These are phyloP conservation scores for Ramalina peruviana DNA, from an alignment of 495 filamentous ascomycete species.

Conservation along the genomic window DNA sequence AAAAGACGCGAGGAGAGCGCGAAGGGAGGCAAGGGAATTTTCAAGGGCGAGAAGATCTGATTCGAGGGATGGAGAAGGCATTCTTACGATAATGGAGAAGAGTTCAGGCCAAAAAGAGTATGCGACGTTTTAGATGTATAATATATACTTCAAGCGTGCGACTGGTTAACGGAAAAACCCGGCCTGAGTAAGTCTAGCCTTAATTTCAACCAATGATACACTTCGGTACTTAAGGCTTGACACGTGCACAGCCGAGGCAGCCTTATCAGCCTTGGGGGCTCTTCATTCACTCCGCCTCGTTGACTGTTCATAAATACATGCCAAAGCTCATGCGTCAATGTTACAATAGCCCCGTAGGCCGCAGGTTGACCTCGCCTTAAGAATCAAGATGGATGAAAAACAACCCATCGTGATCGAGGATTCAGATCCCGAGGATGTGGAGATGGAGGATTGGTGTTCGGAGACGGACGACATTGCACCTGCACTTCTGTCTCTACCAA, in stretches of 20 bases:
- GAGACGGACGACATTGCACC: not conserved
- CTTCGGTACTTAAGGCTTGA: too few species aligned
- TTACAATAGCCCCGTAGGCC: too few species aligned
- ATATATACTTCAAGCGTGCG: not conserved
- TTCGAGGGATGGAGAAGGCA: not conserved
- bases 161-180: too few species aligned
- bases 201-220: too few species aligned
- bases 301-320: too few species aligned
- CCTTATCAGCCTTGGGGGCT: too few species aligned
- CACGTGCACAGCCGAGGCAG: too few species aligned
- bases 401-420: not conserved
- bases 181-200: too few species aligned
- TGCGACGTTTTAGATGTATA: not conserved
- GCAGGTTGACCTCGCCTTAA: too few species aligned
- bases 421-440: not conserved
- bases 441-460: not conserved
- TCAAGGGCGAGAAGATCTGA: not conserved
- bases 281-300: too few species aligned
- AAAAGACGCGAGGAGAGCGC: conserved; percentile 14
- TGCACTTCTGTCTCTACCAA: conserved; percentile 6
- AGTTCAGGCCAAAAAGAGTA: not conserved
- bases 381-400: not conserved
- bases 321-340: too few species aligned
- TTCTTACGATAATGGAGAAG: not conserved
- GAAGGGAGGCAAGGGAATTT: not conserved